Evolutionary conservation across 139 green algal species (phyloP), one percentile per base, ranked within the genome.

Genomic region (Protoeuglena noctilucae): DNA sequence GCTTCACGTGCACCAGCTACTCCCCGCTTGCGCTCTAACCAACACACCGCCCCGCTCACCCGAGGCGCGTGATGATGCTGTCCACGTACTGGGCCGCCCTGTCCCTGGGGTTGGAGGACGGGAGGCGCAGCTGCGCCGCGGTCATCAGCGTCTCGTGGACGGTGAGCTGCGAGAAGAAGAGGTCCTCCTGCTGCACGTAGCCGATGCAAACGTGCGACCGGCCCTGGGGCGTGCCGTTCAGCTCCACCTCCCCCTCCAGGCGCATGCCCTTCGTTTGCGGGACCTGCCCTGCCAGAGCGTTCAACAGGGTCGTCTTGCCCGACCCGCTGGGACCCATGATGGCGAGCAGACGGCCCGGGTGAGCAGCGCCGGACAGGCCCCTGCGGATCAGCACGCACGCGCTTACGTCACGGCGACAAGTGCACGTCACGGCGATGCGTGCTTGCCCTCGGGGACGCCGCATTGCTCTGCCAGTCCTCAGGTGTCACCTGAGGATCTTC

Each of bases 101-200:
- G 6, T 40, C 68, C 1, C 45, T 16, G 1, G 39, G 48, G 40
- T 67, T 62, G 47, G 25, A 25, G 0, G 16, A 1, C 4, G 77
- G 67, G 58, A 87, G 56, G 22, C 79, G 77, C 60, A 95, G 69
- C 43, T 75, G 52, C 0, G 75, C 75, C 1, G 80, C 74, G 75
- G 90, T 81, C 39, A 45, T 72, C 29, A 96, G 69, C 3, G 86
- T 96, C 66, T 73, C 65, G 1, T 50, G 40, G 3, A 83, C 75
- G 3, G 74, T 93, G 9, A 90, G 63, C 71, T 84, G 75, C 12
- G 66, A 80, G 72, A 85, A 96, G 67, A 96, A 96, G 19, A 86
- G 61, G 58, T 94, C 83, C n/a, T 93, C 81, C 62, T 96, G 88
- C 54, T 84, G 72, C 12, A 96, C 84, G 61, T 89, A 94, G 2